Evolutionary conservation across 2,329 filamentous ascomycete genomes (phyloP).

Genomic region (Colletotrichum brevisporum): DNA sequence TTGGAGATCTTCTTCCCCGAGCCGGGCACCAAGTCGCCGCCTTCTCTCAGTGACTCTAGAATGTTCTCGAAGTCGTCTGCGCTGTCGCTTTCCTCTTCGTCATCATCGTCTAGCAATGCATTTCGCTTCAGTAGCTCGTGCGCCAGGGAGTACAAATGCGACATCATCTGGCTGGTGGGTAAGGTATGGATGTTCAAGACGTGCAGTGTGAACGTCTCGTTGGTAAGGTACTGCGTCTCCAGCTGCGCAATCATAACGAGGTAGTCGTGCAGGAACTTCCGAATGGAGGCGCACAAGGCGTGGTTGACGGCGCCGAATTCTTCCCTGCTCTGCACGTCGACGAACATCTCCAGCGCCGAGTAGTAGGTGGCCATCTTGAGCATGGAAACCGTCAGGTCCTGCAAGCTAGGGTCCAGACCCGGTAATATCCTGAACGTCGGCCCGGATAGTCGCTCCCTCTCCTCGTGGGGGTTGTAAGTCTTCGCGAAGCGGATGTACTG

Average conservation of each 20-base stretch:
- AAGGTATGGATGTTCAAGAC: conserved; percentile 93
- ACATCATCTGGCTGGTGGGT: conserved; percentile 90
- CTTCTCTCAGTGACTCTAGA: conserved; percentile 88
- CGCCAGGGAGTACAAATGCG: conserved; percentile 88
- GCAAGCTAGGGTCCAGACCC: conserved; percentile 90
- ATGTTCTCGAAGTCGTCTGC: conserved; percentile 93
- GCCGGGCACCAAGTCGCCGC: conserved; percentile 83
- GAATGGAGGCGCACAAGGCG: conserved; percentile 93
- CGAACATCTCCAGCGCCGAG: conserved; percentile 89
- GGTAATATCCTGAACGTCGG: conserved; percentile 84
- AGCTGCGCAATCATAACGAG: conserved; percentile 92
- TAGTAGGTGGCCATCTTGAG: conserved; percentile 96
- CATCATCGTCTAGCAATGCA: conserved; percentile 83
- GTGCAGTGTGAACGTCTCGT: conserved; percentile 90
- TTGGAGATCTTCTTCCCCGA: conserved; percentile 94
- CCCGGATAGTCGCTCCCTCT: conserved; percentile 88
- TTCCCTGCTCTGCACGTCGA: conserved; percentile 93
- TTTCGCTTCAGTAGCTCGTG: conserved; percentile 92
- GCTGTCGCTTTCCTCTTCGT: conserved; percentile 79
- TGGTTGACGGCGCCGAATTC: conserved; percentile 97
- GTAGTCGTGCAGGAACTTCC: conserved; percentile 93
- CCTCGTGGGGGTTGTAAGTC: conserved; percentile 84
- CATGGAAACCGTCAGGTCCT: conserved; percentile 90
- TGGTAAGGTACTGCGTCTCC: conserved; percentile 92
- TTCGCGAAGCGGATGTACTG: conserved; percentile 93